Base-by-base conservation (phyloP, 768 basidiomycete species). In the Russula lepida region DNA sequence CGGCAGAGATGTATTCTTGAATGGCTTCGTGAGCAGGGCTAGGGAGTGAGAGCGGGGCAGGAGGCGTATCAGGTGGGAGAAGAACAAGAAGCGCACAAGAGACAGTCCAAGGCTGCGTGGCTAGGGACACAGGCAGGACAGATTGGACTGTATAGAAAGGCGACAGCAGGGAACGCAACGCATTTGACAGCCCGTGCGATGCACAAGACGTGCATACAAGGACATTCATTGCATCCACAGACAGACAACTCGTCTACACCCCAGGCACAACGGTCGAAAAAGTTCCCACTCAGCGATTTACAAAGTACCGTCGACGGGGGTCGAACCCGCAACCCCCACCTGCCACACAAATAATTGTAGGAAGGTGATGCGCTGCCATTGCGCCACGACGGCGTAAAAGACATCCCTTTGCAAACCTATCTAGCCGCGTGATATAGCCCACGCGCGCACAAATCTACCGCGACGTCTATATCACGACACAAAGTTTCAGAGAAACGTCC, bases 61-160 rank as follows among this genome's bases (percentile, higher is more conserved):
- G 76, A 32, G 79, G 74, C 51, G 80, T 23, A 25, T 46, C 59
- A 30, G 33, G 80, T 58, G 84, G 79, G n/a, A 89, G 84, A 59
- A 95, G 74, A 53, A 94, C 86, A 19, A 98, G 80, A 2, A 95
- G 76, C 2, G 86, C 85, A 69, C 92, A 95, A 11, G 80, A 78
- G 6, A 75, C 68, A 39, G 81, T 71, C 95, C 94, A 98, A 21
- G 94, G 93, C 48, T 86, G 85, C 0, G 78, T 74, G 1, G 77
- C 73, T 6, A 98, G 74, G 2, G 80, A 70, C 43, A 81, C 74
- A 12, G 79, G 77, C 0, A 83, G 75, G 54, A 93, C 77, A 17
- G 82, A 71, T 61, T 91, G 89, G 46, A 95, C 84, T 13, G 89
- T 83, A 71, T 94, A 95, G 70, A 85, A 79, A 0, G 91, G 86